phyloP scores from a whole-genome alignment of 2,329 filamentous ascomycete genomes.

The Paecilomyces dactylethromorphus region DNA sequence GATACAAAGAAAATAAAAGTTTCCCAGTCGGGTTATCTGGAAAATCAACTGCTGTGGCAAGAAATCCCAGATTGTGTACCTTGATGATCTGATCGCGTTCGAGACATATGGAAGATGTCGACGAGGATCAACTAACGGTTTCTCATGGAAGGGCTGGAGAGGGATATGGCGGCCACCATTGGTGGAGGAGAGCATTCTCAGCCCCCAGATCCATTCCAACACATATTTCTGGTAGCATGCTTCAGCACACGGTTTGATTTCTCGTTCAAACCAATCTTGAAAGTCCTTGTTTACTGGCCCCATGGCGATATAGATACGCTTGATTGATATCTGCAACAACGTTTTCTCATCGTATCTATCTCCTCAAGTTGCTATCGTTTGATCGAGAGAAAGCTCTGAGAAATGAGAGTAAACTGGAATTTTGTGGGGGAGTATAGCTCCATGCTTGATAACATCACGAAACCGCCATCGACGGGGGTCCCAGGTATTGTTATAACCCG shows the following conservation, averaged over 20 bases:
- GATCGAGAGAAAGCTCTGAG: not conserved
- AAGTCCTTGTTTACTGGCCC: not conserved
- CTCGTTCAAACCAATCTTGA: not conserved
- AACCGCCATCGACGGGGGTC: not conserved
- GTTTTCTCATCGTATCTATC: not conserved
- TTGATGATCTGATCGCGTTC: slow-evolving; percentile 74
- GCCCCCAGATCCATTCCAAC: not conserved
- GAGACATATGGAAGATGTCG: slow-evolving; percentile 47
- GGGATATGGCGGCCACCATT: not conserved
- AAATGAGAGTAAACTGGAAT: not conserved
- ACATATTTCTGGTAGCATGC: not conserved
- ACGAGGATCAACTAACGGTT: not conserved
- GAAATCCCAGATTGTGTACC: slow-evolving; percentile 78
- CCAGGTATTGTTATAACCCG: not conserved
- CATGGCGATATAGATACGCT: not conserved
- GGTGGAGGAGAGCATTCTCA: not conserved
- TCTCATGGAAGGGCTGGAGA: not conserved
- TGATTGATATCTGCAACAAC: not conserved
- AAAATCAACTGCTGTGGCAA: slow-evolving; percentile 74
- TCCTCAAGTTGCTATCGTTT: not conserved
- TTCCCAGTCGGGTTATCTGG: slow-evolving; percentile 81
- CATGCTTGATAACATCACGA: not conserved
- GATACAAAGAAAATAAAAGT: slow-evolving; percentile 82
- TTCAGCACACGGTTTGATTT: not conserved
- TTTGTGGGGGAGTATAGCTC: not conserved